These are phyloP conservation scores for Hypoxylon fragiforme DNA, from an alignment of 495 filamentous ascomycete species.

Conservation along the genomic window DNA sequence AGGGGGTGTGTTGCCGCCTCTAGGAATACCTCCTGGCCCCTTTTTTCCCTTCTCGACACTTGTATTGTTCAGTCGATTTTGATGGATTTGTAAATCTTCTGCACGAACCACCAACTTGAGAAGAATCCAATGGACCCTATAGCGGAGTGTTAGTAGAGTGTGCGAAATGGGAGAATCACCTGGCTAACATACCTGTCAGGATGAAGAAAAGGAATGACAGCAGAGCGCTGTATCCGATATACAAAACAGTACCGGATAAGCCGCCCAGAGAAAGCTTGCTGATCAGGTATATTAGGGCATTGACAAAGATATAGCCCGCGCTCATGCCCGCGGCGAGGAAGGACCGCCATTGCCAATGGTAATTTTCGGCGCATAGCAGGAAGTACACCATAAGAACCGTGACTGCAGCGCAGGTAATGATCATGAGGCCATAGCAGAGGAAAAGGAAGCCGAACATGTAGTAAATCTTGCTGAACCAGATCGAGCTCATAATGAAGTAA, in stretches of 20 bases:
- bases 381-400: conserved; percentile 94
- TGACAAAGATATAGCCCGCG: conserved; percentile 85
- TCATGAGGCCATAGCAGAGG: conserved; percentile 96
- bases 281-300: conserved; percentile 85
- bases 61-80: conserved; percentile 75
- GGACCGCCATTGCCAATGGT: conserved; percentile 97
- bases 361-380: conserved; percentile 92
- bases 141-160: conserved; percentile 24
- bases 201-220: conserved; percentile 92
- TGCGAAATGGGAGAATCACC: neutral
- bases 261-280: conserved; percentile 83
- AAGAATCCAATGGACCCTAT: conserved; percentile 94
- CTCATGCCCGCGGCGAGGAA: conserved; percentile 88
- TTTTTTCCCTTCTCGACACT: neutral
- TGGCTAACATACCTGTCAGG: conserved; percentile 76
- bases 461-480: conserved; percentile 98
- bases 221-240: conserved; percentile 88
- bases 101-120: conserved; percentile 88
- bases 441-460: conserved; percentile 99
- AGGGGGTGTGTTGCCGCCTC: neutral
- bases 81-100: conserved; percentile 92
- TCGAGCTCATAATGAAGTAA: conserved; percentile 96
- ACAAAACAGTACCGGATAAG: conserved; percentile 82
- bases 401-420: conserved; percentile 89
- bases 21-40: neutral